Conservation (phyloP, 208 protist species). For the Cochliopodium minus region DNA sequence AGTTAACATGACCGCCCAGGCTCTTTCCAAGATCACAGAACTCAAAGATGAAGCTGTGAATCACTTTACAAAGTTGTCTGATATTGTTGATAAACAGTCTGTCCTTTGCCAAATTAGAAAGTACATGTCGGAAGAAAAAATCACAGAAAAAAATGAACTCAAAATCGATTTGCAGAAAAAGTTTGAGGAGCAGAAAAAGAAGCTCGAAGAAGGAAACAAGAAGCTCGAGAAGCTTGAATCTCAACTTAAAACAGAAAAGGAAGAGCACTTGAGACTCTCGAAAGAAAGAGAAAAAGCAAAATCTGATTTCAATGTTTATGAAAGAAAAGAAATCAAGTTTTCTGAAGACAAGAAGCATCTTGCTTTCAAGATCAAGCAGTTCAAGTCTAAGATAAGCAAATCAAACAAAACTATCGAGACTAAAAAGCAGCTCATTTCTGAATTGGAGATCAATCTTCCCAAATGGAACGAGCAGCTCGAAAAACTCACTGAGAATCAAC, state of each 20-base stretch:
- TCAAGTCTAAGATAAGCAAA: constrained; percentile 49
- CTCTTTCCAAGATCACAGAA: constrained; percentile 70
- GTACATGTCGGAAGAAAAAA: constrained; percentile 37
- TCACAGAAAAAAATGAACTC: neutral
- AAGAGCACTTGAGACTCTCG: constrained; percentile 9
- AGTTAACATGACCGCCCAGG: constrained; percentile 72
- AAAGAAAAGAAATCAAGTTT: constrained; percentile 41
- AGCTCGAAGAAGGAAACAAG: constrained; percentile 43
- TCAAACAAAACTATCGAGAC: constrained; percentile 50
- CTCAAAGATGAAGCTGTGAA: constrained; percentile 73
- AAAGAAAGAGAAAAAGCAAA: constrained; percentile 18
- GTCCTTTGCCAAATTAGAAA: constrained; percentile 67
- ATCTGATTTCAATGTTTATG: constrained; percentile 30
- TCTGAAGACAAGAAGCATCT: constrained; percentile 37
- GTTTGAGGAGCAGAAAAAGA: constrained; percentile 34
- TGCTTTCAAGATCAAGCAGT: constrained; percentile 40
- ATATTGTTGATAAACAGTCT: constrained; percentile 64
- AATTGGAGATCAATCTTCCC: constrained; percentile 54
- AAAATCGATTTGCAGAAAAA: neutral
- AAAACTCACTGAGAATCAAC: constrained; percentile 40
- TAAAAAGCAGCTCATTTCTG: constrained; percentile 48
- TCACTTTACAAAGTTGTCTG: constrained; percentile 73
- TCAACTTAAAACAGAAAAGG: constrained; percentile 19
- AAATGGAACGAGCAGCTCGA: constrained; percentile 40
- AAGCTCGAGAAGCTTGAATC: constrained; percentile 40